Base-by-base conservation (phyloP, 2,329 filamentous ascomycete genomes). In the Tolypocladium endophyticum region DNA sequence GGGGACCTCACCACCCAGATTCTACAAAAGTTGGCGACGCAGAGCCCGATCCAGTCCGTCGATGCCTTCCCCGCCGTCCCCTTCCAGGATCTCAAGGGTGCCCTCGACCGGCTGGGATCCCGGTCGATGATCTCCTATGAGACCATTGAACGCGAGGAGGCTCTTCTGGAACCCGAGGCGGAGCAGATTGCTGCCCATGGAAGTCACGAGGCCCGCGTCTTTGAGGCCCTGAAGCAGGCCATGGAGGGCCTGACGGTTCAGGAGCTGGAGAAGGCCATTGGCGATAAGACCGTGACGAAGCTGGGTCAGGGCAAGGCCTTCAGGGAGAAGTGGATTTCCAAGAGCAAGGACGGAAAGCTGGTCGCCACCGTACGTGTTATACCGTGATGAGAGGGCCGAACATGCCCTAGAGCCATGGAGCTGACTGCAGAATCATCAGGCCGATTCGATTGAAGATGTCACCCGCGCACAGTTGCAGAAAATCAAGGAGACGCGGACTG, bases 271-370 rank as follows among this genome's bases (percentile, higher is more conserved):
- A 79, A 78, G 71, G 78, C 78, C 59, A 86, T 93, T 64, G 88
- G 89, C 59, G 85, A 89, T 73, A 89, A 90, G 73, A 86, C 78
- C 55, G 87, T 84, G 53, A 81, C 87, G 56, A 93, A 90, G 77
- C 80, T 97, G 62, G 94, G 94, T n/a, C 89, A 94, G 72, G 92
- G 92, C 68, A 96, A 94, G 77, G 93, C 93, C 39, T 96, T 97
- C 79, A 95, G 84, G 71, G 83, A 86, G 73, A 87, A 87, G 71
- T 89, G 86, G 86, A 87, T 88, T 63, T 72, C 75, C 16, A 87
- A 85, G 75, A 82, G 80, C 63, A 80, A 83, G 66, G 79, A 81
- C 30, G 81, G 81, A 63, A 80, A 79, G 69, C 72, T 84, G 58
- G 75, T 82, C 55, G 79, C 81, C 62, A 74, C 77, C 66, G 82